These are phyloP conservation scores for Backusella psychrophila DNA, from an alignment of 192 early-diverging fungal genomes.

Conservation along the genomic window DNA sequence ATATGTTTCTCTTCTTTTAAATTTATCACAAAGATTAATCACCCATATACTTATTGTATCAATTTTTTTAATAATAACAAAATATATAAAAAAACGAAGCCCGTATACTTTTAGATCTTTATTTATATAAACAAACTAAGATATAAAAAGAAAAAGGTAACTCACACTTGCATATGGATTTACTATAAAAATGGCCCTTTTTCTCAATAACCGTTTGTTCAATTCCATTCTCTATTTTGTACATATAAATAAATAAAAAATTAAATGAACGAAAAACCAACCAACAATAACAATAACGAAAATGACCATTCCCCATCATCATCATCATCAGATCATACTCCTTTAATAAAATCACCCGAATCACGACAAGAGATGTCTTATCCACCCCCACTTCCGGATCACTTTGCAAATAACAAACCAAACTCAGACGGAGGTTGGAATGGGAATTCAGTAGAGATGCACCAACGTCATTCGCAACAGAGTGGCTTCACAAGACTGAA, in stretches of 20 bases:
- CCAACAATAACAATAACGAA: not conserved
- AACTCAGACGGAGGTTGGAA: not conserved
- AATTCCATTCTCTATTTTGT: not conserved
- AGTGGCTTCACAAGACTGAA: not conserved
- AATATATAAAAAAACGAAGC: not conserved
- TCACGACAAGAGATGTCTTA: not conserved
- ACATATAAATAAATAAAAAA: not conserved
- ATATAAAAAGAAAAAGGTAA: conserved; percentile 7
- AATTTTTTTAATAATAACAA: too few species aligned
- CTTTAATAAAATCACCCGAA: not conserved
- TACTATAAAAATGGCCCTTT: not conserved
- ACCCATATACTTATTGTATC: not conserved
- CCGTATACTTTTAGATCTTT: not conserved
- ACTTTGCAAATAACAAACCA: not conserved
- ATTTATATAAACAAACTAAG: not conserved
- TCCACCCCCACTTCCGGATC: not conserved
- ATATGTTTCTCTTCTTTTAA: not conserved
- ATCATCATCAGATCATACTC: not conserved
- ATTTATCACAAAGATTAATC: not conserved
- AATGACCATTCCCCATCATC: not conserved
- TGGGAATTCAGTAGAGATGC: conserved; percentile 2
- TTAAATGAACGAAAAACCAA: not conserved
- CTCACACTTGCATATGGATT: not conserved
- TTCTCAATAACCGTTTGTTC: not conserved
- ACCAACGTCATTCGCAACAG: conserved; percentile 6